These are phyloP conservation scores for Entomortierella beljakovae DNA, from an alignment of 192 early-diverging fungal genomes.

Conservation along the genomic window DNA sequence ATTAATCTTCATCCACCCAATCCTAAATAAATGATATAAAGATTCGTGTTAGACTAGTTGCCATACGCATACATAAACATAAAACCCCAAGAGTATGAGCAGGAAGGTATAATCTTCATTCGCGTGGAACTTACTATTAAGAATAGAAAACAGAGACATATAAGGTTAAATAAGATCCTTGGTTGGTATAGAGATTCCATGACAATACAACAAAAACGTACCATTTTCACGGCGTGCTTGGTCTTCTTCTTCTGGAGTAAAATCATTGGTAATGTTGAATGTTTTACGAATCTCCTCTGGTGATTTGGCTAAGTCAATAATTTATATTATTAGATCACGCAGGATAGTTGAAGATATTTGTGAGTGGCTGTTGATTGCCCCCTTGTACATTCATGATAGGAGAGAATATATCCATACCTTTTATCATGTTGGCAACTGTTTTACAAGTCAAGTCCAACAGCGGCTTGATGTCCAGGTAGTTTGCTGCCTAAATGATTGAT, in stretches of 20 bases:
- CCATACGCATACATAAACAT: too few relatives aligned
- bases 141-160: too few relatives aligned
- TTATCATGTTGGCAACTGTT: slow-evolving; percentile 98
- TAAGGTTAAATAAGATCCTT: too few relatives aligned
- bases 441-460: slow-evolving; percentile 98
- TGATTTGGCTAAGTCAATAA: slow-evolving; percentile 66
- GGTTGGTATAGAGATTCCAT: too few relatives aligned
- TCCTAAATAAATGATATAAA: slow-evolving; percentile 1
- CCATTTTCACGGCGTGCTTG: slow-evolving; percentile 88
- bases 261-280: slow-evolving; percentile 98
- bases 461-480: slow-evolving; percentile 97
- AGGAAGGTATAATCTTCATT: too few relatives aligned
- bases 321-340: not conserved
- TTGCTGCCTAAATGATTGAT: slow-evolving; percentile 66
- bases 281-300: slow-evolving; percentile 94
- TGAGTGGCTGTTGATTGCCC: too few relatives aligned
- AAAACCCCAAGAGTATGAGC: too few relatives aligned
- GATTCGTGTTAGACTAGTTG: not conserved
- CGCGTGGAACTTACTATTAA: slow-evolving; percentile 3
- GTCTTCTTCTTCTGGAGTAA: slow-evolving; percentile 96
- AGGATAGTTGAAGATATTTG: not conserved
- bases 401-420: slow-evolving; percentile 58
- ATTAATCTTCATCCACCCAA: slow-evolving; percentile 19
- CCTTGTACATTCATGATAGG: not conserved
- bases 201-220: too few relatives aligned